phyloP scores from a whole-genome alignment of 2,329 filamentous ascomycete genomes.

The Cordyceps cicadae region DNA sequence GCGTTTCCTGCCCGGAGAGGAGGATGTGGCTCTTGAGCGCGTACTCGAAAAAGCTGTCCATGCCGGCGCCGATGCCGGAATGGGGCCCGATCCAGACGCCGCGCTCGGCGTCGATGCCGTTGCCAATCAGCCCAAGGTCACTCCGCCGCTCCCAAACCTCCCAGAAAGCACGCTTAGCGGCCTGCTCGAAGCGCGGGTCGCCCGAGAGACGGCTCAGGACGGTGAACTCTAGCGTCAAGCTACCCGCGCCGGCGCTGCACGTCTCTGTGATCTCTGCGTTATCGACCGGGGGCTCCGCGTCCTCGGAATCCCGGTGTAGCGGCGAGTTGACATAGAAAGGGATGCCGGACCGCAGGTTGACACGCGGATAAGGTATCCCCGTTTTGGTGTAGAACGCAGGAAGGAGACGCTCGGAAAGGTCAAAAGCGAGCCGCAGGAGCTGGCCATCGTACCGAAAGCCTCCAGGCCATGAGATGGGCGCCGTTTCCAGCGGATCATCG shows the following conservation, averaged over 20 bases:
- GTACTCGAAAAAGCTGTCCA: conserved; percentile 98
- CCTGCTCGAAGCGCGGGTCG: conserved; percentile 77
- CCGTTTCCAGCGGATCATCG: conserved; percentile 37
- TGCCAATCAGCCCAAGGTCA: conserved; percentile 77
- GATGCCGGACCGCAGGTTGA: conserved; percentile 84
- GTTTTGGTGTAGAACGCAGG: conserved; percentile 89
- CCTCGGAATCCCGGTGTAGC: conserved; percentile 48
- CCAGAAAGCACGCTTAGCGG: conserved; percentile 91
- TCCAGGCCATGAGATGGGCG: conserved; percentile 62
- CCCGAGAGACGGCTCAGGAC: conserved; percentile 82
- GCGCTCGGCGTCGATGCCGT: conserved; percentile 84
- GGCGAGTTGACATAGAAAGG: conserved; percentile 88
- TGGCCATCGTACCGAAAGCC: conserved; percentile 83
- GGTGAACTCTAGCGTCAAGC: conserved; percentile 86
- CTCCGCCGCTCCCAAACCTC: conserved; percentile 88
- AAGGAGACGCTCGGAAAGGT: conserved; percentile 74
- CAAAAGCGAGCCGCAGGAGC: conserved; percentile 76
- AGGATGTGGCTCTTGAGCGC: conserved; percentile 90
- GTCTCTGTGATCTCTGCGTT: conserved; percentile 79
- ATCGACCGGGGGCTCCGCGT: conserved; percentile 27
- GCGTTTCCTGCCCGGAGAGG: conserved; percentile 63
- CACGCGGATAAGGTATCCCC: conserved; percentile 86
- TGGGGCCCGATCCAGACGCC: conserved; percentile 83
- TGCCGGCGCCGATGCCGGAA: conserved; percentile 90
- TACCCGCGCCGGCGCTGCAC: conserved; percentile 94